Percentiles rank a stretch among this genome's conserved stretches.
These are phyloP conservation scores for Arthrobotrys musiformis DNA, from an alignment of 2,329 filamentous ascomycete species.

Conservation along the genomic window DNA sequence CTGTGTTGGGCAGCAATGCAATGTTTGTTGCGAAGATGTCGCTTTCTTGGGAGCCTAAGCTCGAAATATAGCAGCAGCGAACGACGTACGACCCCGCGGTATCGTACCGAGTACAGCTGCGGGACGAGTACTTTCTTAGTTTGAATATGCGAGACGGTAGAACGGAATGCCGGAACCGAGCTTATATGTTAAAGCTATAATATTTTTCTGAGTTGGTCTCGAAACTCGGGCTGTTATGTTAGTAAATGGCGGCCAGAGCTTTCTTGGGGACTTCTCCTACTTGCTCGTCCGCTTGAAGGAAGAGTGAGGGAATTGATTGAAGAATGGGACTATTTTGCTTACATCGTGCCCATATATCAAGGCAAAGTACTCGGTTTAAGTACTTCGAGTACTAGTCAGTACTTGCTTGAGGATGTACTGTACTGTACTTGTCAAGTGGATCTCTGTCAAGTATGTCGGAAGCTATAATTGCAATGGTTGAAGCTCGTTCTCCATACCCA, in stretches of 20 bases:
- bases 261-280: neutral
- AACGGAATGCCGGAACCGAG: neutral
- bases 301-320: constrained; percentile 44
- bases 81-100: neutral
- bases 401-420: constrained; percentile 1
- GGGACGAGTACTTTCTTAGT: constrained; percentile 14
- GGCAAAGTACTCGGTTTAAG: constrained; percentile 16
- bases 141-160: constrained; percentile 13
- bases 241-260: neutral
- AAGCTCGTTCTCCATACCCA: neutral
- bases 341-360: constrained; percentile 24
- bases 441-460: neutral
- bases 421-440: constrained; percentile 11
- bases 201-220: neutral
- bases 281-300: neutral
- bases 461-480: constrained; percentile 22
- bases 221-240: constrained; percentile 6
- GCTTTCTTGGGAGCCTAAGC: constrained; percentile 19
- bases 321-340: constrained; percentile 5
- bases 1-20: constrained; percentile 45
- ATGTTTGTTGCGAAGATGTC: constrained; percentile 29
- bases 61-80: constrained; percentile 16
- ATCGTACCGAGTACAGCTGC: neutral
- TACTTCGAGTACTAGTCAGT: neutral
- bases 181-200: constrained; percentile 16